These are phyloP conservation scores for Calonectria hongkongensis DNA, from an alignment of 2,329 filamentous ascomycete species.

Conservation along the genomic window DNA sequence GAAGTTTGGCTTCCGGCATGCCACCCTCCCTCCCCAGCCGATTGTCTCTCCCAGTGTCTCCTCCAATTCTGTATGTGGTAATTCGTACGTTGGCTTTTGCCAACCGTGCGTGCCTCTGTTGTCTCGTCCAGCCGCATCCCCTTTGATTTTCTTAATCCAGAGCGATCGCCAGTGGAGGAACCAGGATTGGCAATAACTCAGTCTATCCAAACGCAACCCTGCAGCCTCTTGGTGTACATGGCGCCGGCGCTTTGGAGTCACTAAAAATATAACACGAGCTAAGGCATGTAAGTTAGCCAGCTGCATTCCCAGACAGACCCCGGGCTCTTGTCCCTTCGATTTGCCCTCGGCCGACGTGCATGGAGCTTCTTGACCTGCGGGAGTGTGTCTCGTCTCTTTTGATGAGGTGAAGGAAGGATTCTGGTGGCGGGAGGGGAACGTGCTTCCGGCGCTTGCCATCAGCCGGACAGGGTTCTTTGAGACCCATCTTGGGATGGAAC, in stretches of 20 bases:
- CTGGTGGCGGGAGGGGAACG: constrained; percentile 20
- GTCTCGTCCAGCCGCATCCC: constrained; percentile 21
- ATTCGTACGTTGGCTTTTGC: constrained; percentile 4
- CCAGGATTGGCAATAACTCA: constrained; percentile 16
- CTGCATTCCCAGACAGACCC: constrained; percentile 24
- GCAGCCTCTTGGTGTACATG: constrained; percentile 34
- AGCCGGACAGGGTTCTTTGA: constrained; percentile 32
- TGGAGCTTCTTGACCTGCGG: not conserved
- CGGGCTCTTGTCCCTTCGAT: constrained; percentile 6
- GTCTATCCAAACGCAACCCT: constrained; percentile 33
- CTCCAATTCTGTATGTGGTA: constrained; percentile 18
- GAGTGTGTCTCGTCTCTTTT: constrained; percentile 25
- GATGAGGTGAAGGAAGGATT: constrained; percentile 32
- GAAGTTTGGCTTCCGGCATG: constrained; percentile 17
- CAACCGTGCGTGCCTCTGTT: not conserved
- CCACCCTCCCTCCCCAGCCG: constrained; percentile 16
- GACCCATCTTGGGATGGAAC: constrained; percentile 12
- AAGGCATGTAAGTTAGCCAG: constrained; percentile 35
- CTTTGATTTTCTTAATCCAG: constrained; percentile 5
- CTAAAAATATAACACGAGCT: constrained; percentile 46
- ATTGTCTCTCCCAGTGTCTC: constrained; percentile 4
- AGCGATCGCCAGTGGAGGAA: constrained; percentile 12
- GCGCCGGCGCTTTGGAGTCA: constrained; percentile 34
- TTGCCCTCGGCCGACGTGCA: constrained; percentile 18
- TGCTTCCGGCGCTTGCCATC: constrained; percentile 33